Evolutionary conservation across 805 yeast species (phyloP).

Genomic region (Cyberlindnera petersonii): DNA sequence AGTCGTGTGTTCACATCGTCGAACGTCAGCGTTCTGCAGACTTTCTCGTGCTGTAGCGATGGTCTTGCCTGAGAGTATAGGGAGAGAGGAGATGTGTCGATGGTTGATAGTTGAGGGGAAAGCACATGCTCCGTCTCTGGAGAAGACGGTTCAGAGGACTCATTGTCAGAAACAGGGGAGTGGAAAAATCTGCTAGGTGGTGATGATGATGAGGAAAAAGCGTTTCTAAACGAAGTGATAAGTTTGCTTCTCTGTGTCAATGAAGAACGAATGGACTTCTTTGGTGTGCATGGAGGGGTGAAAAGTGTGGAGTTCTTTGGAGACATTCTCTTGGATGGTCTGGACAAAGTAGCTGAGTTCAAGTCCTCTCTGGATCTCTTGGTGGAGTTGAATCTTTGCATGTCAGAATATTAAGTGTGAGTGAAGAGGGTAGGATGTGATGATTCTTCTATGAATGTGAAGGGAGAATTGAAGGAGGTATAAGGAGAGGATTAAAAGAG

Average conservation of each 20-base stretch:
- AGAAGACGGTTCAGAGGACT: constrained; percentile 9
- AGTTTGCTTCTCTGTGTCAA: constrained; percentile 15
- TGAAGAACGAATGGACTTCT: constrained; percentile 10
- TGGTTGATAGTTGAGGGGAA: constrained; percentile 4
- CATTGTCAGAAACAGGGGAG: constrained; percentile 19
- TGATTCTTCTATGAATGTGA: too few relatives aligned
- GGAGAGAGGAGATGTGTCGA: constrained; percentile 7
- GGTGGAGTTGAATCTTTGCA: constrained; percentile 8
- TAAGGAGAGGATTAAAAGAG: constrained; percentile 5
- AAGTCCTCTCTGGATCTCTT: constrained; percentile 25
- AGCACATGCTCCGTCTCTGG: neutral
- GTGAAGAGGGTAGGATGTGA: too few relatives aligned
- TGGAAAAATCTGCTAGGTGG: constrained; percentile 4
- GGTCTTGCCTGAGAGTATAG: constrained; percentile 4
- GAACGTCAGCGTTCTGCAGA: constrained; percentile 5
- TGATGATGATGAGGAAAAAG: constrained; percentile 15
- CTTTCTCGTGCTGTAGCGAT: constrained; percentile 4
- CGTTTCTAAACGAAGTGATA: constrained; percentile 25
- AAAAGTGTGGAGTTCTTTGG: constrained; percentile 9
- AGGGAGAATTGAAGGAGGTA: too few relatives aligned
- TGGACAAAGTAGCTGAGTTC: constrained; percentile 5
- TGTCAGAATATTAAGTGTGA: constrained; percentile 7
- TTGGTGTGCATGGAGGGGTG: constrained; percentile 19
- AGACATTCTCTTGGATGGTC: constrained; percentile 23
- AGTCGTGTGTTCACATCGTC: constrained; percentile 13